Base-by-base conservation (phyloP, 2,329 filamentous ascomycete genomes). In the Colletotrichum sp. region DNA sequence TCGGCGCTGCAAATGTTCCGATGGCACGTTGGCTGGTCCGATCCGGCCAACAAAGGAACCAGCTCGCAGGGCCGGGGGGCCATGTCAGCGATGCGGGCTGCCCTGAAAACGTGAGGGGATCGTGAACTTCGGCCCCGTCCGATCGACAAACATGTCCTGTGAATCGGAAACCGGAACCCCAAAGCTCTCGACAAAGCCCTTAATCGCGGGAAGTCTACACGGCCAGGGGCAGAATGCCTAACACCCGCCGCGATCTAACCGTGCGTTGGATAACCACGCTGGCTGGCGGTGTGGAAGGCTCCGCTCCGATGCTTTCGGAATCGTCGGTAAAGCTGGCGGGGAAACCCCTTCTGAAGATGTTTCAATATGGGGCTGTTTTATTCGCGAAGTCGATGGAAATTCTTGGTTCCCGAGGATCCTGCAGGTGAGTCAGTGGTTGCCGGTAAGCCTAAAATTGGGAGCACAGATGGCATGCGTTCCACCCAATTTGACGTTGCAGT, bases 91-190 rank as follows among this genome's bases (percentile, higher is more conserved):
- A 75, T 75, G 69, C 73, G 28, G 73, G 61, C 48, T 63, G 69
- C 63, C 69, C 63, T 59, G 73, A 30, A 69, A 59, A 64, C 9
- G 13, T 69, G 69, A 75, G 43, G 63, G 34, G 69, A 75, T 75
- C 73, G 73, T 63, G 69, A 73, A 64, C 21, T 75, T 52, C 73
- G 56, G 73, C 21, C 56, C 62, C 64, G 63, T 69, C 73, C 73
- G 69, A 75, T 75, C 69, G 63, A 58, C 58, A 34, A 73, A 55
- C 16, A 28, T 21, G 56, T 68, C 34, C 56, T 38, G 58, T 73
- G 16, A 73, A 75, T 75, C 73, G 63, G 64, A 73, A 75, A 73
- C 69, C 30, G 18, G 64, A 63, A 55, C 21, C 30, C n/a, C 32
- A 26, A 52, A 24, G 13, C 14, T 18, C 21, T 30, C 32, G 18